phyloP scores from a whole-genome alignment of 1,284 basidiomycete genomes.

The Cryptococcus sp. region DNA sequence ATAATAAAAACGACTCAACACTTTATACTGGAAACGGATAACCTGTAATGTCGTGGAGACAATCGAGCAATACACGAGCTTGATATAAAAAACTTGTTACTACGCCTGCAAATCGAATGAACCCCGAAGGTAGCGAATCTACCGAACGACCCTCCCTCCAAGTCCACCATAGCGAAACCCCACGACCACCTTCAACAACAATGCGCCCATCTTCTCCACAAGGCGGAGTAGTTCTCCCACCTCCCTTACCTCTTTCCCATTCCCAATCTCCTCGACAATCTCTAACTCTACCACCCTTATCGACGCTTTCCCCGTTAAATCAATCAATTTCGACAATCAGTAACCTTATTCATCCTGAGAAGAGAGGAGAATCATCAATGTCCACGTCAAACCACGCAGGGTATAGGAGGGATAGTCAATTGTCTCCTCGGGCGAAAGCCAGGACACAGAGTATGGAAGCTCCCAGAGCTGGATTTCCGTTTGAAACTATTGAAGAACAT shows the following conservation, averaged over 20 bases:
- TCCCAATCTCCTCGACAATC: not conserved
- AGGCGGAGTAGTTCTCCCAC: not conserved
- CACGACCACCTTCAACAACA: not conserved
- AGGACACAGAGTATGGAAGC: not conserved
- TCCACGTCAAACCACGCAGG: too few species aligned
- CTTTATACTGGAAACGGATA: too few species aligned
- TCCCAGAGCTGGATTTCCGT: not conserved
- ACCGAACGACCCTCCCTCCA: not conserved
- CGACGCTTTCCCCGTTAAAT: not conserved
- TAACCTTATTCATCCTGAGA: constrained; percentile 1
- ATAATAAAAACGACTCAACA: too few species aligned
- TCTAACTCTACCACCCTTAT: not conserved
- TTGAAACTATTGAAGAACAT: constrained; percentile 1
- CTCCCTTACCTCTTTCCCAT: not conserved
- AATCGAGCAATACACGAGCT: too few species aligned
- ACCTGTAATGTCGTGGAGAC: too few species aligned
- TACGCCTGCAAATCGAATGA: too few species aligned
- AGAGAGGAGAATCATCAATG: not conserved
- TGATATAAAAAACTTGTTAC: not conserved
- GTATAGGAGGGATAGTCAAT: not conserved
- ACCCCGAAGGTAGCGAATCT: not conserved
- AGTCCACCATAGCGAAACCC: not conserved
- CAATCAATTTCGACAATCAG: not conserved
- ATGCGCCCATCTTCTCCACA: not conserved
- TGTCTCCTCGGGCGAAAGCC: not conserved